Evolutionary conservation across 2,329 filamentous ascomycete species (phyloP).

Genomic region (Monilinia vaccinii-corymbosi): DNA sequence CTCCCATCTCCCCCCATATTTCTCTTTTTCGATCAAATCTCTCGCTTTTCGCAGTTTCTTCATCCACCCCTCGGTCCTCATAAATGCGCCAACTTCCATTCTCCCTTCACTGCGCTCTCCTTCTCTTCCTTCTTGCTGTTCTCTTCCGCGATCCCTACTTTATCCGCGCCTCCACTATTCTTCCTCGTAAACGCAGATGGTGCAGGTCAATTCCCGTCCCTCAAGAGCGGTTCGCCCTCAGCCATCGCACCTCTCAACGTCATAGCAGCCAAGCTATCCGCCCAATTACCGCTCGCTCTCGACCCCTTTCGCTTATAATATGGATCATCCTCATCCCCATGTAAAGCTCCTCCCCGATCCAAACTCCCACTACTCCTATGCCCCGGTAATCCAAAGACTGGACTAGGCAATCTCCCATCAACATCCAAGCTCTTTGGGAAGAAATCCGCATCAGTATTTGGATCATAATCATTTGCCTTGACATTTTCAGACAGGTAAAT

Average conservation of each 20-base stretch:
- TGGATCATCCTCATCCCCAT: not conserved
- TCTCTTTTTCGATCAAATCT: conserved; percentile 18
- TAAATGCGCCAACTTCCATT: conserved; percentile 14
- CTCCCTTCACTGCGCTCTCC: not conserved
- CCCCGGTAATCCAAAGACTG: not conserved
- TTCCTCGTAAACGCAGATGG: not conserved
- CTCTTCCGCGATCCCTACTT: not conserved
- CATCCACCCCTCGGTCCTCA: conserved; percentile 21
- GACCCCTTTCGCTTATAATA: not conserved
- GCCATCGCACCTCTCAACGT: not conserved
- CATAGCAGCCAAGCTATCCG: not conserved
- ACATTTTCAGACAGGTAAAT: not conserved
- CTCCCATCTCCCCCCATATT: not conserved
- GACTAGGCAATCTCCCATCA: conserved; percentile 1
- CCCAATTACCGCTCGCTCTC: not conserved
- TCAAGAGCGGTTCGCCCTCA: not conserved
- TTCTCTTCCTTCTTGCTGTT: not conserved
- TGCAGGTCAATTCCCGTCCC: not conserved
- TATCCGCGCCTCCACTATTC: not conserved
- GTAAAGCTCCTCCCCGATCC: not conserved
- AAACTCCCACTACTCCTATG: conserved; percentile 1
- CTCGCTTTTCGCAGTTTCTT: conserved; percentile 15
- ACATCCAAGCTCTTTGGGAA: conserved; percentile 2
- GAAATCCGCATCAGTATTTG: conserved; percentile 2
- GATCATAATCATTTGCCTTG: conserved; percentile 2